phyloP scores from a whole-genome alignment of 2,329 filamentous ascomycete genomes.

The Botrytis hyacinthi region DNA sequence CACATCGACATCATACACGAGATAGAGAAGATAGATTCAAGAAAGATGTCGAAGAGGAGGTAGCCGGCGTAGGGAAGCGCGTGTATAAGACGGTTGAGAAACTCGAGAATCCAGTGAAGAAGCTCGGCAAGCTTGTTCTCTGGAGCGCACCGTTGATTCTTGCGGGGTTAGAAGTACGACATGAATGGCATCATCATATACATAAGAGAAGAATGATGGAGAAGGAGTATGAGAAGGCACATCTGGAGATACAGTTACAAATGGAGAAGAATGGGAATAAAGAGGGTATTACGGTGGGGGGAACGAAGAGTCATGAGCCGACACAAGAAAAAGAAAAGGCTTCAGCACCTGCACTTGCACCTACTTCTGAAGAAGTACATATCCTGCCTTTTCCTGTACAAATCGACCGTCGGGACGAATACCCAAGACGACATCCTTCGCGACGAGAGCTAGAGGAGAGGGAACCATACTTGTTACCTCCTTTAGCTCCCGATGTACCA shows the following conservation, averaged over 20 bases:
- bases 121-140: slow-evolving; percentile 16
- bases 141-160: slow-evolving; percentile 16
- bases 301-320: not conserved
- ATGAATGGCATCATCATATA: slow-evolving; percentile 18
- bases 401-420: not conserved
- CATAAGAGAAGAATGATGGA: slow-evolving; percentile 21
- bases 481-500: not conserved
- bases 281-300: not conserved
- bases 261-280: slow-evolving; percentile 7
- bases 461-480: not conserved
- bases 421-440: not conserved
- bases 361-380: not conserved
- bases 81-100: slow-evolving; percentile 12
- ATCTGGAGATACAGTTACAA: slow-evolving; percentile 18
- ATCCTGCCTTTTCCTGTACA: not conserved
- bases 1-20: not conserved
- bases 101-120: slow-evolving; percentile 18
- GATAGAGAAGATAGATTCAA: no score
- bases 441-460: not conserved
- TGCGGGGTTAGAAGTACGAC: slow-evolving; percentile 15
- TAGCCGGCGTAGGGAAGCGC: not conserved
- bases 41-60: not conserved
- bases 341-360: not conserved
- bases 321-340: not conserved
- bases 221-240: slow-evolving; percentile 22